phyloP scores from a whole-genome alignment of 1,284 basidiomycete species.

The Apiotrichum porosum region DNA sequence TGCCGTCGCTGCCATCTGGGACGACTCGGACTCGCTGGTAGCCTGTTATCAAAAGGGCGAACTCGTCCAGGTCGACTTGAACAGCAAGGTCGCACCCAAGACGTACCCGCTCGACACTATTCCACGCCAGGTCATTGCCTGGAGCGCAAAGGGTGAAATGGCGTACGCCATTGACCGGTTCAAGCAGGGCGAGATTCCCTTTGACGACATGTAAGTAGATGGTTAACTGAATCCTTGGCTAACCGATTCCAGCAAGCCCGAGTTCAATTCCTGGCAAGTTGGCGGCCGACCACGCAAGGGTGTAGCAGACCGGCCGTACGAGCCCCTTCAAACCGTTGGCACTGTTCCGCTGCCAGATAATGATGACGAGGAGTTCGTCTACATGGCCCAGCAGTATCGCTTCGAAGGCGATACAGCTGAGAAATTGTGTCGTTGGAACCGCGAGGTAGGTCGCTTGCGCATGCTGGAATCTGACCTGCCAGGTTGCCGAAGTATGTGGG shows the following conservation, averaged over 20 bases:
- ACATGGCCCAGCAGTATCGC: slow-evolving; percentile 63
- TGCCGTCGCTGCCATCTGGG: slow-evolving; percentile 61
- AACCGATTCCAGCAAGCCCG: slow-evolving; percentile 53
- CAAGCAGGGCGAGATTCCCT: slow-evolving; percentile 65
- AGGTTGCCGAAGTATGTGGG: slow-evolving; percentile 59
- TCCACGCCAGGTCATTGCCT: slow-evolving; percentile 62
- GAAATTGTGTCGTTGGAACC: slow-evolving; percentile 51
- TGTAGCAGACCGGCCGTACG: slow-evolving; percentile 43
- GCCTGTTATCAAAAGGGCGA: slow-evolving; percentile 69
- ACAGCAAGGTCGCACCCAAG: slow-evolving; percentile 8
- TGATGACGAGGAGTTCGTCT: slow-evolving; percentile 57
- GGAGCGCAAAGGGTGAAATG: slow-evolving; percentile 65
- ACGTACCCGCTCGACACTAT: slow-evolving; percentile 60
- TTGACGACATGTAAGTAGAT: slow-evolving; percentile 69
- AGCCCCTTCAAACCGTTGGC: slow-evolving; percentile 36
- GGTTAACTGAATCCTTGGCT: neutral
- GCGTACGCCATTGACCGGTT: slow-evolving; percentile 63
- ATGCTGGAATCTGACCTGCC: too few species aligned
- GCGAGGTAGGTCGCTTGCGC: too few species aligned
- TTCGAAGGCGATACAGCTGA: slow-evolving; percentile 57
- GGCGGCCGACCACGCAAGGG: slow-evolving; percentile 34
- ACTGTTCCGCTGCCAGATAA: slow-evolving; percentile 24
- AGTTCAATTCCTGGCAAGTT: slow-evolving; percentile 49
- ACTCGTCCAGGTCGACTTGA: slow-evolving; percentile 71
- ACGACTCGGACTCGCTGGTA: slow-evolving; percentile 67